These are phyloP conservation scores for Salvia splendens DNA, from an alignment of 257 asterid species.

Conservation along the genomic window DNA sequence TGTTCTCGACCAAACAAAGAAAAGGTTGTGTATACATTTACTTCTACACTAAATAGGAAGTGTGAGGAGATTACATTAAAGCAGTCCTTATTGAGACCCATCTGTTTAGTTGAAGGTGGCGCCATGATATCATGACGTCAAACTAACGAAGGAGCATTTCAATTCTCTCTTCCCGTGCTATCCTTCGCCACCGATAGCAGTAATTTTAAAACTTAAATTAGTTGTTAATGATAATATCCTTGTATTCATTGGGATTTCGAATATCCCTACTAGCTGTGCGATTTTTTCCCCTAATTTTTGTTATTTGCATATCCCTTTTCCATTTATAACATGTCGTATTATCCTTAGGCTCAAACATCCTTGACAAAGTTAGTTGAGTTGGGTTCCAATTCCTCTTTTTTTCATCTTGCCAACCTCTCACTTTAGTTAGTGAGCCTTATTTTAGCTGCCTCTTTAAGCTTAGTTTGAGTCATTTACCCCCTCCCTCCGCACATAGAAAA, in stretches of 20 bases:
- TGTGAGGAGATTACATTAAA: background rate
- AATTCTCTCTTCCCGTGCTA: conserved; percentile 16
- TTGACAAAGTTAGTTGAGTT: background rate
- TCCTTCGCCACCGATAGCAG: conserved; percentile 1
- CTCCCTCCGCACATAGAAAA: background rate
- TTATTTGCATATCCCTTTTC: background rate
- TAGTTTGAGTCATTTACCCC: background rate
- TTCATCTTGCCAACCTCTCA: background rate
- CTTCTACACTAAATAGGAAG: background rate
- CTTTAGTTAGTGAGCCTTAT: background rate
- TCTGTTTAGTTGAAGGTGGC: conserved; percentile 8
- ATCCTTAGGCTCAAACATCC: background rate
- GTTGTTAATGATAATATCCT: background rate
- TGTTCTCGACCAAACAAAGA: conserved; percentile 1
- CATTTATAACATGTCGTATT: background rate
- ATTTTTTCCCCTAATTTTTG: background rate
- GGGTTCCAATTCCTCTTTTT: conserved; percentile 8
- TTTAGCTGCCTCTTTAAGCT: background rate
- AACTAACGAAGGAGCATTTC: conserved; percentile 4
- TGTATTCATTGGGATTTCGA: background rate
- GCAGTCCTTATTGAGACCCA: conserved; percentile 9
- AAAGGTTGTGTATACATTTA: background rate
- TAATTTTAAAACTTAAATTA: background rate
- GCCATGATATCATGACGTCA: background rate
- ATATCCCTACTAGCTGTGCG: background rate